Conservation (phyloP, 1,284 basidiomycete genomes). For the Sphagnurus paluster region DNA sequence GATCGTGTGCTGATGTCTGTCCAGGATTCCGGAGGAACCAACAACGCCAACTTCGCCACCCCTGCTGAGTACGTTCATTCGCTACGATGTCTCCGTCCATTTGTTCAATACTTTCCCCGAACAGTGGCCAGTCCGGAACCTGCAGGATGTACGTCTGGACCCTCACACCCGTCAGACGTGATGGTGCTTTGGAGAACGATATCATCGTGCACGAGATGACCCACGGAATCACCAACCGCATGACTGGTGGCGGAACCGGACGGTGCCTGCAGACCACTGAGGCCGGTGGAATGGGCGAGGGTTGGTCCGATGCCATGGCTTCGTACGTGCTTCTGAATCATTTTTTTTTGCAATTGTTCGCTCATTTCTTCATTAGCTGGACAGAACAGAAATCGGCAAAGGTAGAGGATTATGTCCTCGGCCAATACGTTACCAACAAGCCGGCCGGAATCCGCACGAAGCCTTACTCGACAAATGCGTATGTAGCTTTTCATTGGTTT, state of each 20-base stretch:
- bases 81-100: too few species aligned
- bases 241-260: constrained; percentile 48
- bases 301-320: constrained; percentile 48
- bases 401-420: constrained; percentile 35
- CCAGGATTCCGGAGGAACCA: constrained; percentile 35
- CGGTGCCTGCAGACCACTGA: constrained; percentile 45
- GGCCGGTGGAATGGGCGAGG: constrained; percentile 47
- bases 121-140: constrained; percentile 8
- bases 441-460: constrained; percentile 26
- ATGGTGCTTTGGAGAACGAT: constrained; percentile 44
- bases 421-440: constrained; percentile 33
- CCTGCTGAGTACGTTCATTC: constrained; percentile 33
- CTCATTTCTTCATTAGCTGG: constrained; percentile 32
- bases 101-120: too few species aligned
- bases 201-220: constrained; percentile 44
- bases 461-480: constrained; percentile 25
- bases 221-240: constrained; percentile 44
- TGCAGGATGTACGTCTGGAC: constrained; percentile 14
- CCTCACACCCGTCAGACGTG: constrained; percentile 25
- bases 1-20: constrained; percentile 41
- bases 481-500: constrained; percentile 17
- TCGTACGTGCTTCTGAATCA: constrained; percentile 30
- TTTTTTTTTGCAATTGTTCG: constrained; percentile 27
- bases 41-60: constrained; percentile 44
- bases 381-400: constrained; percentile 31